A percentile compares a stretch with the other conserved stretches of the same genome.
Conservation (phyloP, 1,284 basidiomycete genomes). For the Apiotrichum gamsii region DNA sequence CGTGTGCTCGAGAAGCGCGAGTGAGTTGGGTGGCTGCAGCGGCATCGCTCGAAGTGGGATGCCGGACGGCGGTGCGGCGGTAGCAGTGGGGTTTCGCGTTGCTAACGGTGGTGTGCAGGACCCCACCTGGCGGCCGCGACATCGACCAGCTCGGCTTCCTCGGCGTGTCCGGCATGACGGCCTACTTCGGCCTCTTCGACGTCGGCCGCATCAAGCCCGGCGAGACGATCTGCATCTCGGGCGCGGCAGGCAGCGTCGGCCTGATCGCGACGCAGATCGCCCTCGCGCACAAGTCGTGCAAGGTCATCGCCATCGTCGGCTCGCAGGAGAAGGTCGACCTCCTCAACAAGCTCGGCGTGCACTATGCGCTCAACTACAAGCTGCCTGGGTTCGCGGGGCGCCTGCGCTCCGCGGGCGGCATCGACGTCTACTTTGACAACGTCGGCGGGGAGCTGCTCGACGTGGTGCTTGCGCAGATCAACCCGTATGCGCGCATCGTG, state of each 20-base stretch:
- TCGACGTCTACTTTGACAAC: slow-evolving; percentile 82
- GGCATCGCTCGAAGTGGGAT: background rate
- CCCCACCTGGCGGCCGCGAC: slow-evolving; percentile 54
- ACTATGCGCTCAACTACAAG: slow-evolving; percentile 83
- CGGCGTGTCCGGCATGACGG: slow-evolving; percentile 70
- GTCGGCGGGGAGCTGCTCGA: slow-evolving; percentile 70
- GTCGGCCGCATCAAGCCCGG: slow-evolving; percentile 71
- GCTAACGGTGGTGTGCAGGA: slow-evolving; percentile 39
- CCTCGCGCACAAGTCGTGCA: slow-evolving; percentile 50
- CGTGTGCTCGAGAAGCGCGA: slow-evolving; percentile 53
- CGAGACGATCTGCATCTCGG: slow-evolving; percentile 76
- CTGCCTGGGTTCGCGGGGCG: slow-evolving; percentile 62
- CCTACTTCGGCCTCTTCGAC: slow-evolving; percentile 78
- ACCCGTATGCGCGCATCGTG: slow-evolving; percentile 68
- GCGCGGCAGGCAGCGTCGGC: slow-evolving; percentile 77
- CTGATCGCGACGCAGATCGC: slow-evolving; percentile 60
- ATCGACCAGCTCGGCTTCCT: slow-evolving; percentile 73
- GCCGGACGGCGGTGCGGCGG: background rate
- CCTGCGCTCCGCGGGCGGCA: slow-evolving; percentile 49
- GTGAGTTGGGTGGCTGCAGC: slow-evolving; percentile 49
- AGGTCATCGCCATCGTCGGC: slow-evolving; percentile 77
- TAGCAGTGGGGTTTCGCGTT: background rate
- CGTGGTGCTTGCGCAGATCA: slow-evolving; percentile 64
- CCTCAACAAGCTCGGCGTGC: slow-evolving; percentile 75
- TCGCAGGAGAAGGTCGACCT: slow-evolving; percentile 73